Conservation (phyloP, 352 stramenopile genomes). For the Stephanocyclus meneghinianus region DNA sequence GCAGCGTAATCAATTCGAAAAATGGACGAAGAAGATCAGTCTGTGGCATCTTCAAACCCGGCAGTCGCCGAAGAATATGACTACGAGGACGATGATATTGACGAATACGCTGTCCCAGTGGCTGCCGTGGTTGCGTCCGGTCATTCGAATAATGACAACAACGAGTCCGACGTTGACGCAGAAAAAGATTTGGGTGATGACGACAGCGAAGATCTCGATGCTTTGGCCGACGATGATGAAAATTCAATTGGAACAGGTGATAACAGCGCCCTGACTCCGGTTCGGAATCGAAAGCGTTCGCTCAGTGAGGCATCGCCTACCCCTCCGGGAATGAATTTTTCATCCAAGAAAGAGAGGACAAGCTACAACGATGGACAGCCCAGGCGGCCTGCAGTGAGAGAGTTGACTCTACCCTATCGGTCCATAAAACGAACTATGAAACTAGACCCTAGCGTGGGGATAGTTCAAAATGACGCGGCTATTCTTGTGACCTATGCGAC, state of each 20-base stretch:
- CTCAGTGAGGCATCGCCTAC: constrained; percentile 9
- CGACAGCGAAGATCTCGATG: constrained; percentile 18
- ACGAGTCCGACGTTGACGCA: constrained; percentile 9
- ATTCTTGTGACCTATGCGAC: constrained; percentile 75
- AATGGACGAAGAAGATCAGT: constrained; percentile 19
- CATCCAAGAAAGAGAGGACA: constrained; percentile 28
- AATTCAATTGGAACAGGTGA: constrained; percentile 1
- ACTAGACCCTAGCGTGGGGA: constrained; percentile 78
- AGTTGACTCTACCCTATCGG: constrained; percentile 77
- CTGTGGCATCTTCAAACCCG: constrained; percentile 10
- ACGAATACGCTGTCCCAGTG: constrained; percentile 10
- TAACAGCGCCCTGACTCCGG: constrained; percentile 11
- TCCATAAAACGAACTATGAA: constrained; percentile 84
- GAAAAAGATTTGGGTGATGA: constrained; percentile 1
- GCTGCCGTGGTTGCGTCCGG: constrained; percentile 3
- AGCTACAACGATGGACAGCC: constrained; percentile 28
- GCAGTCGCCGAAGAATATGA: constrained; percentile 5
- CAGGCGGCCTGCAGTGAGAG: constrained; percentile 57
- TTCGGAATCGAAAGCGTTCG: constrained; percentile 8
- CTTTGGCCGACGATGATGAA: constrained; percentile 10
- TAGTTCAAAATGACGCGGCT: constrained; percentile 83
- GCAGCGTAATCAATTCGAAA: background rate
- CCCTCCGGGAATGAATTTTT: constrained; percentile 2
- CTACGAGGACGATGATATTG: background rate
- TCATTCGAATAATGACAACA: constrained; percentile 17